Percentiles rank a stretch among this genome's conserved stretches.
Evolutionary conservation across 805 yeast genomes (phyloP).

Genomic region (Kuraishia capsulata): DNA sequence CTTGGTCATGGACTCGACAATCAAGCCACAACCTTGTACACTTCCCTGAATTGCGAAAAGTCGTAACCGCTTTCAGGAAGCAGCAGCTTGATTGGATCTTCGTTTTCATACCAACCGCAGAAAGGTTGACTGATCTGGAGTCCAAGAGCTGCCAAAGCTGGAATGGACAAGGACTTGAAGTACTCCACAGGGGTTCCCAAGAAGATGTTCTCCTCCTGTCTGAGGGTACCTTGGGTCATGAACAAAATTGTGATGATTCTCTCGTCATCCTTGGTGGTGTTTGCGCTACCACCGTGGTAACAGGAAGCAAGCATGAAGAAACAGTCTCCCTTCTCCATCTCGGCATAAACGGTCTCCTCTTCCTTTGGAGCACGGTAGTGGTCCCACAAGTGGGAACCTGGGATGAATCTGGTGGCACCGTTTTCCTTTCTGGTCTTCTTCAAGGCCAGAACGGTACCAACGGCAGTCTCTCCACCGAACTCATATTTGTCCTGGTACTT

Average conservation of each 20-base stretch:
- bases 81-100: constrained; percentile 7
- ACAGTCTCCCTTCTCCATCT: constrained; percentile 21
- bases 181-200: constrained; percentile 13
- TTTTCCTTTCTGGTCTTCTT: constrained; percentile 13
- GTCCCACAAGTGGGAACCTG: constrained; percentile 25
- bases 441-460: constrained; percentile 14
- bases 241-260: constrained; percentile 18
- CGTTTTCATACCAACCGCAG: constrained; percentile 8
- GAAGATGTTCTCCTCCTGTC: constrained; percentile 21
- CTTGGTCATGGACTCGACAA: no score
- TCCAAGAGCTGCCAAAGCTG: constrained; percentile 10
- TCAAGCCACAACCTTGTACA: background rate
- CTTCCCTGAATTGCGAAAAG: background rate
- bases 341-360: constrained; percentile 14
- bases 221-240: constrained; percentile 17
- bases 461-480: constrained; percentile 12
- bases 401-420: constrained; percentile 22
- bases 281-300: constrained; percentile 22
- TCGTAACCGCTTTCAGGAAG: background rate
- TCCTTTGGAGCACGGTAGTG: constrained; percentile 13
- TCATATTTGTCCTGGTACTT: constrained; percentile 8
- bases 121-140: constrained; percentile 11
- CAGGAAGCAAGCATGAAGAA: constrained; percentile 20
- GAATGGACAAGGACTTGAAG: constrained; percentile 10
- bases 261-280: constrained; percentile 13